Percentiles rank a stretch among this genome's conserved stretches.
phyloP scores from a whole-genome alignment of 139 green algal species.

The Closterium sp. region DNA sequence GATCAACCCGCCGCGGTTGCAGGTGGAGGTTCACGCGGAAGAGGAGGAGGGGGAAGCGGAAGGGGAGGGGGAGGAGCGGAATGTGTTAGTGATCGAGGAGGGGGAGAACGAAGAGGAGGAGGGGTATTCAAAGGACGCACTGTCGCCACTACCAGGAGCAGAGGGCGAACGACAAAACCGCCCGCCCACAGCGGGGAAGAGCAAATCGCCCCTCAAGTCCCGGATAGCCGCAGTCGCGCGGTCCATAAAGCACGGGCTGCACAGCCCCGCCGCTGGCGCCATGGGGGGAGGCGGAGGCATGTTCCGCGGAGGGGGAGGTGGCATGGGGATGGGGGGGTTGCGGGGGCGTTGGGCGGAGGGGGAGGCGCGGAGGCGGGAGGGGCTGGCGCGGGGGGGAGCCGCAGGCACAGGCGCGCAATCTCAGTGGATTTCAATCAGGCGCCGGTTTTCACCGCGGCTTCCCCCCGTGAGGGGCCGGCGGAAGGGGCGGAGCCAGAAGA shows the following conservation, averaged over 20 bases:
- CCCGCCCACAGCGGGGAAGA: background rate
- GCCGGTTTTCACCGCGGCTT: background rate
- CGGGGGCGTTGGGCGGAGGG: background rate
- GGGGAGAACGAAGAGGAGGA: background rate
- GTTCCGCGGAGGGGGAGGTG: background rate
- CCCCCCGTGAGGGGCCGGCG: no score
- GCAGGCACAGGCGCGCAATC: background rate
- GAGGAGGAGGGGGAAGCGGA: background rate
- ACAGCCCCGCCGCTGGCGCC: background rate
- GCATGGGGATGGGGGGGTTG: background rate
- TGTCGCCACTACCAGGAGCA: background rate
- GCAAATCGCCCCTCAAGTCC: background rate
- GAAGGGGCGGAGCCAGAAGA: background rate
- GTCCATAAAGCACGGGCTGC: background rate
- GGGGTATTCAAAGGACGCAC: background rate
- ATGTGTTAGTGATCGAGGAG: background rate
- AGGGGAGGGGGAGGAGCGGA: background rate
- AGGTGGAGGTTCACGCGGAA: background rate
- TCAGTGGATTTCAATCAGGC: background rate
- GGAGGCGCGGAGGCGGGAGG: background rate
- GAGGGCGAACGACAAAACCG: background rate
- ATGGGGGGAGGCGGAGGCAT: background rate
- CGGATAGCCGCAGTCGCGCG: background rate
- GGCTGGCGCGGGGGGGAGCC: background rate
- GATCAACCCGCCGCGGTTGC: background rate